Base-by-base conservation (phyloP, 768 basidiomycete species). In the Russula virescens region DNA sequence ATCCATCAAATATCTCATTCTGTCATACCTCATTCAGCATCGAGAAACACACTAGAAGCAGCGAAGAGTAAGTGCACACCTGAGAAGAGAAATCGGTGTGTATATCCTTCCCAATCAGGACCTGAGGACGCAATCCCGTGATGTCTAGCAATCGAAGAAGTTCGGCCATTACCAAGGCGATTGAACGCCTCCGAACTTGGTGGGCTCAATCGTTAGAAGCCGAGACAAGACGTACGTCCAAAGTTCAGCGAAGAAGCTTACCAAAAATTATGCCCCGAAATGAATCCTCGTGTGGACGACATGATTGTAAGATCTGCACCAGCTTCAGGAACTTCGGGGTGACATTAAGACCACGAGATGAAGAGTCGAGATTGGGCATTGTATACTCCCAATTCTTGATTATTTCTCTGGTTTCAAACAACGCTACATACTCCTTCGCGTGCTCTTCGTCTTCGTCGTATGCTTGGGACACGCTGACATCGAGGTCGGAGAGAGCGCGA, bases 251-350 rank as follows among this genome's bases (percentile, higher is more conserved):
- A 60, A 69, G 40, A 64, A 5, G 23, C 43, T 60, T 67, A 89
- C 90, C 88, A 65, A 84, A 78, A 43, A 87, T 70, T 25, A 91
- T 77, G 18, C 83, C 87, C 49, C 87, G 82, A 69, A 92, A 91
- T 5, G 70, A 67, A 55, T 83, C 79, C 6, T 82, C 83, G 51
- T 81, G 77, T 16, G 77, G 73, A 61, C 78, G 76, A 69, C 80
- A 86, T 1, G 80, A 77, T 60, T 79, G 79, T 46, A 92, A 75
- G 48, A 84, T 73, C 51, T 89, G 80, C 3, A 86, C 74, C 26
- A 92, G 70, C 66, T 77, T 81, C 46, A 79, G 67, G 63, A 91
- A 83, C 63, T 92, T 91, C 1, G 82, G 82, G 0, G 85, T 83
- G 19, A 88, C 81, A 68, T 91, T 91, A 69, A 83, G 85, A 6